Conservation (phyloP, 768 basidiomycete species). For the Calocybe gangraenosa region DNA sequence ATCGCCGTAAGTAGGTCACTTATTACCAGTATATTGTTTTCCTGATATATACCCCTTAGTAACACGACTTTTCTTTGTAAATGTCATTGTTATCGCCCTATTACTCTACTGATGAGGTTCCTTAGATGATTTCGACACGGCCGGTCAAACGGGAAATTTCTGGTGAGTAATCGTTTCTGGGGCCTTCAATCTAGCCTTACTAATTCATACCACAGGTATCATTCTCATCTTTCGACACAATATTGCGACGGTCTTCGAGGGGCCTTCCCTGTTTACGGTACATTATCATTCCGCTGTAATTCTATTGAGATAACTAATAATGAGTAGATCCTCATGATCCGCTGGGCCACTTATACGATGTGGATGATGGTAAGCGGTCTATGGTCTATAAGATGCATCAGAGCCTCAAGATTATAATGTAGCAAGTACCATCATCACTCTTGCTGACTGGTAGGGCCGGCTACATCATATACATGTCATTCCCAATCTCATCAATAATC, state of each 20-base stretch:
- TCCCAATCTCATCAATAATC: neutral
- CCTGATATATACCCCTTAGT: neutral
- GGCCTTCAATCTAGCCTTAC: neutral
- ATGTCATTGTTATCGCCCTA: neutral
- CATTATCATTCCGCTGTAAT: neutral
- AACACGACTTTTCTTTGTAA: neutral
- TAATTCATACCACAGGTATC: constrained; percentile 29
- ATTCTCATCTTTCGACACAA: constrained; percentile 29
- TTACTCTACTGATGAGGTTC: constrained; percentile 10
- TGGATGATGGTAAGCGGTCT: constrained; percentile 28
- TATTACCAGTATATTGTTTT: neutral
- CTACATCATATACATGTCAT: neutral
- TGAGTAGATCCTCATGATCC: constrained; percentile 30
- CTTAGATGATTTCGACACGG: constrained; percentile 31
- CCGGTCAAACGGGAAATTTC: constrained; percentile 26
- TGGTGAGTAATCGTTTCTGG: constrained; percentile 10
- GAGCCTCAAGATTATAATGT: neutral
- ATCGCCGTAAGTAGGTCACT: constrained; percentile 21
- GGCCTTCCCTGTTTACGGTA: constrained; percentile 24
- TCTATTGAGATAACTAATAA: neutral
- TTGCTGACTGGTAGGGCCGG: constrained; percentile 21
- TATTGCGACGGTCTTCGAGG: constrained; percentile 42
- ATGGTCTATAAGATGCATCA: constrained; percentile 9
- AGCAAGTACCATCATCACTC: constrained; percentile 29
- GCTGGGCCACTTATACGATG: constrained; percentile 28